These are phyloP conservation scores for Fraxinus quadrangulata DNA, from an alignment of 257 asterid species.

Conservation along the genomic window DNA sequence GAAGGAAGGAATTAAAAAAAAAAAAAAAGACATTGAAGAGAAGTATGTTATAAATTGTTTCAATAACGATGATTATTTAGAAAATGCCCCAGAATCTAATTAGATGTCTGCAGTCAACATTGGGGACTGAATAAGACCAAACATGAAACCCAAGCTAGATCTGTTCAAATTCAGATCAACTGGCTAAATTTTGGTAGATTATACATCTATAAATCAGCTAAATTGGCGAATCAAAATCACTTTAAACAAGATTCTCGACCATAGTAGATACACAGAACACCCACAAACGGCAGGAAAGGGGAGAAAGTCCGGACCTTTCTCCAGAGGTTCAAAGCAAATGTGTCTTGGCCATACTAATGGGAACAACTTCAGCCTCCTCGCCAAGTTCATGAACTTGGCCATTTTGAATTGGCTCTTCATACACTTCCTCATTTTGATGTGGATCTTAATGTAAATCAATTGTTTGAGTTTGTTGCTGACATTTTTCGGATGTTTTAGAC, in stretches of 20 bases:
- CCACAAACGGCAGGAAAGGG: neutral
- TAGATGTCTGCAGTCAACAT: neutral
- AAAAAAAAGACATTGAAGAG: neutral
- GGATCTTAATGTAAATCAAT: neutral
- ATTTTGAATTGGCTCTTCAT: neutral
- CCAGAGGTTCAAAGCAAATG: constrained; percentile 88
- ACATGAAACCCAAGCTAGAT: constrained; percentile 18
- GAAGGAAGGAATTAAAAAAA: neutral
- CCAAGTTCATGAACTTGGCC: neutral
- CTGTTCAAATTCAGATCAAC: constrained; percentile 12
- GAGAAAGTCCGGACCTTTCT: constrained; percentile 47
- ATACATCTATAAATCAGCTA: neutral
- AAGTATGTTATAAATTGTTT: neutral
- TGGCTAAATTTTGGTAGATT: neutral
- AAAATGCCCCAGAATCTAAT: neutral
- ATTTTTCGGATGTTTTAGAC: constrained; percentile 36
- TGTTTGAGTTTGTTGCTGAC: constrained; percentile 38
- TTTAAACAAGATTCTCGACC: neutral
- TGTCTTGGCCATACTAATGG: constrained; percentile 87
- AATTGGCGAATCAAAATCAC: constrained; percentile 8
- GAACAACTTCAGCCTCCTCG: constrained; percentile 69
- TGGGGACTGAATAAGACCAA: constrained; percentile 21
- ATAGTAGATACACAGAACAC: neutral
- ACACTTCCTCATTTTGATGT: neutral
- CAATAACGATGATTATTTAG: neutral